Evolutionary conservation across 1,139 yeast genomes (phyloP).

Genomic region (Yamadazyma dendronema): DNA sequence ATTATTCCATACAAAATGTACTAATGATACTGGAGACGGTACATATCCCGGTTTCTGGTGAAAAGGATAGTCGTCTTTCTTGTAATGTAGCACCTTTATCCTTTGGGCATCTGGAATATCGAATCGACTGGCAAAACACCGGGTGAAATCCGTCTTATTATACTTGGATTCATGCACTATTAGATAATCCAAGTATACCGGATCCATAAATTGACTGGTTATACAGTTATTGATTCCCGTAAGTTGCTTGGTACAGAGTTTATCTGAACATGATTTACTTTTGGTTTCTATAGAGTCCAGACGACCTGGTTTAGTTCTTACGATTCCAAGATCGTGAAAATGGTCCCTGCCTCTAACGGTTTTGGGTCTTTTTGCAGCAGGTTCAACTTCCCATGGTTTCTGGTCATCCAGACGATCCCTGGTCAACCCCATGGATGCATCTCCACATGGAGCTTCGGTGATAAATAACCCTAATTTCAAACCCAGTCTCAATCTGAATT

Average conservation of each 20-base stretch:
- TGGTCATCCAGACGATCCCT: constrained; percentile 13
- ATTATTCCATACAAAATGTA: constrained; percentile 27
- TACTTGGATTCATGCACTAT: constrained; percentile 47
- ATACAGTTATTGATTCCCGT: constrained; percentile 58
- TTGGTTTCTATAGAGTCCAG: constrained; percentile 65
- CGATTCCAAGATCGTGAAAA: constrained; percentile 56
- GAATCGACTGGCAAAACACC: constrained; percentile 52
- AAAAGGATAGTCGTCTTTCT: constrained; percentile 24
- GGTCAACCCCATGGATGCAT: constrained; percentile 57
- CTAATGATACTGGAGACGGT: constrained; percentile 39
- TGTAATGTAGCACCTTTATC: constrained; percentile 22
- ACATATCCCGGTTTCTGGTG: constrained; percentile 20
- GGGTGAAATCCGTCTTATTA: constrained; percentile 33
- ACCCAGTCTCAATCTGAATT: constrained; percentile 29
- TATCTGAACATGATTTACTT: constrained; percentile 89
- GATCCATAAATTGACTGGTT: constrained; percentile 39
- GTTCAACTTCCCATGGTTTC: constrained; percentile 13
- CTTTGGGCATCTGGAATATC: constrained; percentile 14
- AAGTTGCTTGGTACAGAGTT: constrained; percentile 62
- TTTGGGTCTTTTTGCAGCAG: constrained; percentile 1
- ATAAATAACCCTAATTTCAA: constrained; percentile 58
- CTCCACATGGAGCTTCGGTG: constrained; percentile 92
- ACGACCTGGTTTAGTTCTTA: constrained; percentile 91
- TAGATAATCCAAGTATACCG: constrained; percentile 49
- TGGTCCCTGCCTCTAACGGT: constrained; percentile 62